phyloP scores from a whole-genome alignment of 2,329 filamentous ascomycete genomes.

The Paecilomyces variotii region DNA sequence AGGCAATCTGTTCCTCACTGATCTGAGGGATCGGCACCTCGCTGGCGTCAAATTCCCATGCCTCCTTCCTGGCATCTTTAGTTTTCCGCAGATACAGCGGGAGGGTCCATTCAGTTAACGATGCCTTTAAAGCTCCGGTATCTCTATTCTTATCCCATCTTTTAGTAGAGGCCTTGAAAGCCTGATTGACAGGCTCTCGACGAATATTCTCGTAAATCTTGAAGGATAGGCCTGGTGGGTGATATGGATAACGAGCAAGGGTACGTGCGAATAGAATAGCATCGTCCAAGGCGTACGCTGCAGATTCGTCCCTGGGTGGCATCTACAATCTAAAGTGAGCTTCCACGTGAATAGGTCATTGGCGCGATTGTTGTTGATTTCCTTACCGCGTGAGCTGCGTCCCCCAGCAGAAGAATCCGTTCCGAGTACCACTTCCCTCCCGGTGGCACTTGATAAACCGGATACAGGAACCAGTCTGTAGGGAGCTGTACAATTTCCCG shows the following conservation, averaged over 20 bases:
- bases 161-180: conserved; percentile 31
- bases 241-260: conserved; percentile 24
- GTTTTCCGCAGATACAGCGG: conserved; percentile 25
- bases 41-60: conserved; percentile 30
- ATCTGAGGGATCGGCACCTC: conserved; percentile 21
- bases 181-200: conserved; percentile 28
- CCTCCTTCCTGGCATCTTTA: conserved; percentile 19
- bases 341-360: not conserved
- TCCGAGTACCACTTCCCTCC: conserved; percentile 33
- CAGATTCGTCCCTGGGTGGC: conserved; percentile 40
- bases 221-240: conserved; percentile 26
- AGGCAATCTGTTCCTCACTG: not conserved
- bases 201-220: conserved; percentile 31
- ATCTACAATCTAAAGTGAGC: conserved; percentile 24
- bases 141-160: conserved; percentile 35
- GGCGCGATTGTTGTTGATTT: conserved; percentile 3
- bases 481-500: conserved; percentile 26
- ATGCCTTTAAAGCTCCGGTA: conserved; percentile 25
- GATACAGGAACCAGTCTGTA: conserved; percentile 37
- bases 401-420: conserved; percentile 36
- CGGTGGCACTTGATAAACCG: conserved; percentile 34
- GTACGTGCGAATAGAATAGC: conserved; percentile 36
- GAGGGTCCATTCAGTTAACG: conserved; percentile 32
- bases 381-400: conserved; percentile 40
- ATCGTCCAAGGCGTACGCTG: conserved; percentile 38